A percentile compares a stretch with the other conserved stretches of the same genome.
These are phyloP conservation scores for Pythium sukuiense DNA, from an alignment of 352 stramenopile species.

Conservation along the genomic window DNA sequence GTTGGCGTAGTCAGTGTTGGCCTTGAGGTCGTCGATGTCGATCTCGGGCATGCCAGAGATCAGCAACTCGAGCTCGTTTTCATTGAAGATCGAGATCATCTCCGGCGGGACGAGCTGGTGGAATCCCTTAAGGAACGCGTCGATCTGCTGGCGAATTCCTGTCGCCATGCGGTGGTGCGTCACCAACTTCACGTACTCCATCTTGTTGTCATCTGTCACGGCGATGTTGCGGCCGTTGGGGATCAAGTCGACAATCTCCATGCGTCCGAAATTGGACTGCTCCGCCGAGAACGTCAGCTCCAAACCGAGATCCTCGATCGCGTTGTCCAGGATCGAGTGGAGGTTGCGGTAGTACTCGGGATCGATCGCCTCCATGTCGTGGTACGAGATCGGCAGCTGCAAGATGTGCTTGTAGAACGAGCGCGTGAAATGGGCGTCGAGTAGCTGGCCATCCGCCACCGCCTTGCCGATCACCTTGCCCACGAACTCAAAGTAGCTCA, in stretches of 20 bases:
- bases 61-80: slow-evolving; percentile 92
- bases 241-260: slow-evolving; percentile 89
- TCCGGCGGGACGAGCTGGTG: slow-evolving; percentile 90
- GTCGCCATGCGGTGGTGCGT: slow-evolving; percentile 99
- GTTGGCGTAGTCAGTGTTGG: slow-evolving; percentile 93
- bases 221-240: slow-evolving; percentile 82
- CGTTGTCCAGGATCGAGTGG: slow-evolving; percentile 88
- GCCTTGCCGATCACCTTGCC: slow-evolving; percentile 99
- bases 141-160: slow-evolving; percentile 94
- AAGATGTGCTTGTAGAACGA: slow-evolving; percentile 99
- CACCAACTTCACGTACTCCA: slow-evolving; percentile 93
- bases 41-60: slow-evolving; percentile 94
- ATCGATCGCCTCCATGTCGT: slow-evolving; percentile 99
- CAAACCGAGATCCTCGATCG: slow-evolving; percentile 82
- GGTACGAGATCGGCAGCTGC: slow-evolving; percentile 95
- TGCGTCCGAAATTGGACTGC: slow-evolving; percentile 88
- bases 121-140: slow-evolving; percentile 90
- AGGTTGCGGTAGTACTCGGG: slow-evolving; percentile 95
- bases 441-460: slow-evolving; percentile 96
- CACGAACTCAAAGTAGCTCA: slow-evolving; percentile 99
- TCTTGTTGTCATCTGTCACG: slow-evolving; percentile 94
- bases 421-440: slow-evolving; percentile 98
- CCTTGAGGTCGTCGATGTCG: slow-evolving; percentile 93
- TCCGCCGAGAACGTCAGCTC: slow-evolving; percentile 93
- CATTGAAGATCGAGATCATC: slow-evolving; percentile 93